A percentile compares a stretch with the other conserved stretches of the same genome.
phyloP scores from a whole-genome alignment of 129 eudicot genomes.

The Lonicera japonica region DNA sequence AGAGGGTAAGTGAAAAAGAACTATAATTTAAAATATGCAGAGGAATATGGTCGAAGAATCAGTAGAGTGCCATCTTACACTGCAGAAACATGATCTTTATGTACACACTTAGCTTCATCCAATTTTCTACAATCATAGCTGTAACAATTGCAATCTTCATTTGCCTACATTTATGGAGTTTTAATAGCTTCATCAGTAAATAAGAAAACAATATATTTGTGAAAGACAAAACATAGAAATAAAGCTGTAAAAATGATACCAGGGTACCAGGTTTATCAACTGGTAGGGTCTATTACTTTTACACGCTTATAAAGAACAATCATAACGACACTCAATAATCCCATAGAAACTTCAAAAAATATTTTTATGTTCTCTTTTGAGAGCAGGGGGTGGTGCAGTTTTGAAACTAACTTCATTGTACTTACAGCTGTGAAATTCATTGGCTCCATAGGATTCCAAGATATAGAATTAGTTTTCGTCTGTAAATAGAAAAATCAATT shows the following conservation, averaged over 20 bases:
- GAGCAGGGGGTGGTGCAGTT: not conserved
- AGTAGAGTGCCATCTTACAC: conserved; percentile 51
- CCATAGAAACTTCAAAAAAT: no score
- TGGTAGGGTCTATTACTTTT: not conserved
- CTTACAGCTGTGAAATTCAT: conserved; percentile 97
- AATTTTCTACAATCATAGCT: conserved; percentile 81
- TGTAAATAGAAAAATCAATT: conserved; percentile 19
- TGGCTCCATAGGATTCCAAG: conserved; percentile 98
- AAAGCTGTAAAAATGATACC: not conserved
- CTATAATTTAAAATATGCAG: not conserved
- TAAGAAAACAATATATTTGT: not conserved
- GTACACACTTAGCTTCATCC: conserved; percentile 80
- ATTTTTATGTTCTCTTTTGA: no score
- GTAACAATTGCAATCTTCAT: conserved; percentile 88
- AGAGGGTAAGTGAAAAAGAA: not conserved
- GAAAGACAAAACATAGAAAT: not conserved
- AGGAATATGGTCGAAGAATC: not conserved
- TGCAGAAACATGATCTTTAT: conserved; percentile 93
- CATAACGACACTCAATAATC: not conserved
- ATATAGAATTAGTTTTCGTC: conserved; percentile 89
- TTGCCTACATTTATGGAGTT: conserved; percentile 49
- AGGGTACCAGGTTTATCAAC: not conserved
- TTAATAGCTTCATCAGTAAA: no score
- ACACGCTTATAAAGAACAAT: not conserved
- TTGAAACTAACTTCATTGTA: not conserved